Conservation (phyloP, 768 basidiomycete species). For the Pleurotus giganteus region DNA sequence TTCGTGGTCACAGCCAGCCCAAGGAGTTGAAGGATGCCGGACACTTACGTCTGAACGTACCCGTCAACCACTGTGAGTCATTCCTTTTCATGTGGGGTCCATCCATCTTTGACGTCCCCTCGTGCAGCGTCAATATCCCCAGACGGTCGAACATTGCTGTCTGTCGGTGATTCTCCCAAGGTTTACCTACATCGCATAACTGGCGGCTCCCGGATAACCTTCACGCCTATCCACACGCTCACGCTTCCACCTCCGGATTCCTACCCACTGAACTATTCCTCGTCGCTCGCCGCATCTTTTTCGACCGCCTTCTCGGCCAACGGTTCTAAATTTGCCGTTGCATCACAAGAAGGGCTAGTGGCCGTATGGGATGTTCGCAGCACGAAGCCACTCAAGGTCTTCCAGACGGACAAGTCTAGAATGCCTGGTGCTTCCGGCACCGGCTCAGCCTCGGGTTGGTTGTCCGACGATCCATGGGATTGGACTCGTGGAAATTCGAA, state of each 20-base stretch:
- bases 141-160: conserved; percentile 81
- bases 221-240: conserved; percentile 68
- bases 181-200: conserved; percentile 80
- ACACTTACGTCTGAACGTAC: conserved; percentile 55
- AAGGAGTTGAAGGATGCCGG: conserved; percentile 49
- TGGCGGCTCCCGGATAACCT: conserved; percentile 59
- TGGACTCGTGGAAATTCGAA: conserved; percentile 56
- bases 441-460: conserved; percentile 46
- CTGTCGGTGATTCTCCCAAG: conserved; percentile 88
- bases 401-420: conserved; percentile 52
- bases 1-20: conserved; percentile 43
- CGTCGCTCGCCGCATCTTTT: conserved; percentile 68
- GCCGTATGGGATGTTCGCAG: conserved; percentile 84
- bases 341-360: conserved; percentile 77
- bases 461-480: conserved; percentile 66
- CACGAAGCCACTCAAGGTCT: conserved; percentile 65
- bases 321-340: conserved; percentile 79
- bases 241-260: conserved; percentile 57
- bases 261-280: conserved; percentile 32
- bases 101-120: conserved; percentile 12
- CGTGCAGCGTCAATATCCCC: conserved; percentile 82
- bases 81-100: conserved; percentile 2
- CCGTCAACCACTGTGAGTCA: conserved; percentile 78
- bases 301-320: conserved; percentile 76
- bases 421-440: conserved; percentile 27